Conservation (phyloP, 495 filamentous ascomycete species). For the Trichoderma virens region DNA sequence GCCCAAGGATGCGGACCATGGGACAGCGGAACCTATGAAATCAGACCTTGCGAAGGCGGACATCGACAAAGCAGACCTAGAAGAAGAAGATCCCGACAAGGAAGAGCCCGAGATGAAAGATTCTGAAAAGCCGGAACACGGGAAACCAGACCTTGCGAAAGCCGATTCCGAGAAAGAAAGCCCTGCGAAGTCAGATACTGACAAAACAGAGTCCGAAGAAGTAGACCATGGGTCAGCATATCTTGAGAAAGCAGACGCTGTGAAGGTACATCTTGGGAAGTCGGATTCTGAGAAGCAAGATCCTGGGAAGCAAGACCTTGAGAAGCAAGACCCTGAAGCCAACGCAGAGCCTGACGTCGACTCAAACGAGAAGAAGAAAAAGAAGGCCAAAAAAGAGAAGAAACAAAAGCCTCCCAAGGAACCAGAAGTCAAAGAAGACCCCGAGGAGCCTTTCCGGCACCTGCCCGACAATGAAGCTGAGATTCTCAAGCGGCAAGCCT, state of each 20-base stretch:
- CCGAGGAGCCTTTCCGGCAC: slow-evolving; percentile 43
- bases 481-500: slow-evolving; percentile 53
- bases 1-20: background rate
- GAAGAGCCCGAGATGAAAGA: no score
- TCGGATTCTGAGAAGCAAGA: background rate
- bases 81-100: background rate
- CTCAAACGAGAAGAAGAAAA: background rate
- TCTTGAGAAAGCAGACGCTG: background rate
- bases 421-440: slow-evolving; percentile 27
- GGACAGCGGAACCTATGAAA: background rate
- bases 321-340: background rate
- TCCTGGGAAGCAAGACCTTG: background rate
- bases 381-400: background rate
- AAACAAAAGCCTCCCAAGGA: slow-evolving; percentile 17
- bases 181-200: no score
- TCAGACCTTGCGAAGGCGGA: background rate
- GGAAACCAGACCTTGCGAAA: background rate
- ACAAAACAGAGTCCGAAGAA: background rate
- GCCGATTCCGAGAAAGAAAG: no score
- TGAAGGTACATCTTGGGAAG: background rate
- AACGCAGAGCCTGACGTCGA: background rate
- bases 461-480: slow-evolving; percentile 38
- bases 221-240: background rate
- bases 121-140: no score
- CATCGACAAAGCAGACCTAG: background rate